Evolutionary conservation across 345 rosid species (phyloP), one percentile per base, ranked within the genome.

Genomic region (Passiflora organensis): DNA sequence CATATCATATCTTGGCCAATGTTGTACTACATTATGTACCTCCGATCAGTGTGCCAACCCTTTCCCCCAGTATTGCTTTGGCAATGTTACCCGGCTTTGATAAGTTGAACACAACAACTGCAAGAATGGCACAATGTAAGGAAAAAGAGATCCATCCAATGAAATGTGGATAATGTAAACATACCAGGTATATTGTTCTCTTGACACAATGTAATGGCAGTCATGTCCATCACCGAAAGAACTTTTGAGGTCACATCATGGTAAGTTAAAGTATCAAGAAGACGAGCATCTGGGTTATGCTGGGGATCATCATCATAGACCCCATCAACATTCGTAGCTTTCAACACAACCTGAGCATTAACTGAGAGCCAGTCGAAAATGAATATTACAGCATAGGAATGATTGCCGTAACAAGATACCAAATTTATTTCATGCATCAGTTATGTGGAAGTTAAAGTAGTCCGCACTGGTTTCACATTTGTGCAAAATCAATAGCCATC

Each of bases 201-300:
- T 80, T 88, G 96, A 74, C 95, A 91, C 48, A 93, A 68, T 43
- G 99, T 88, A 61, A 86, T 76, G 63, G 96, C 95, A 28, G 99
- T 91, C 99, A 91, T 80, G 72, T 91, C 96, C 99, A 91, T 91
- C 3, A 91, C 96, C 0, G 95, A 88, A 51, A 91, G 89, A 68
- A 88, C 96, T 68, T 81, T 93, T 0, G 89, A 86, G 43, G 87
- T 84, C 62, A 93, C 94, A 59, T 93, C 96, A 0, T 86, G 82
- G 76, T 84, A 89, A 10, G 96, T 86, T 20, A 84, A 63, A 41
- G 88, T 69, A 17, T 89, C 86, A 23, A 78, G 89, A 47, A 93
- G 93, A 28, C 77, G 69, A 42, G 96, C 96, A 72, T 84, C 79
- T 43, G 95, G 95, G 74, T 93, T 89, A 62, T 41, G 1, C 63